phyloP scores from a whole-genome alignment of 352 stramenopile species.

The Phytophthora fragariaefolia region DNA sequence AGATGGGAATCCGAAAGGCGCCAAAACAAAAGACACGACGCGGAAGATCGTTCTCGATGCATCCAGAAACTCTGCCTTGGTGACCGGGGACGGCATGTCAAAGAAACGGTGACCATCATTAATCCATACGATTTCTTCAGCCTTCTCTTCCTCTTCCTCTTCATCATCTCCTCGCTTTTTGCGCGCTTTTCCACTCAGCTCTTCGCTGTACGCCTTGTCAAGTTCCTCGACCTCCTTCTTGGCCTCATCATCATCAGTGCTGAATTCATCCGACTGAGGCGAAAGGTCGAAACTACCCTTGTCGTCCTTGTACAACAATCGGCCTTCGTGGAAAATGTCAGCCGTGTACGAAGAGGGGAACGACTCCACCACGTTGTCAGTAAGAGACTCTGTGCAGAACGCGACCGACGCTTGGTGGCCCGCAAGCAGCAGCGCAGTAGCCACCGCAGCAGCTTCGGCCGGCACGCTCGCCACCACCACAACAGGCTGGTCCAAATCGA shows the following conservation, averaged over 20 bases:
- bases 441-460: constrained; percentile 66
- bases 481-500: constrained; percentile 47
- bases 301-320: constrained; percentile 52
- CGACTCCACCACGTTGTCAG: constrained; percentile 42
- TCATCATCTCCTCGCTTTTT: constrained; percentile 33
- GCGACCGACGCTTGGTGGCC: constrained; percentile 43
- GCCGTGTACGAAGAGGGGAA: constrained; percentile 47
- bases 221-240: constrained; percentile 37
- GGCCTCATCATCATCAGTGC: constrained; percentile 1
- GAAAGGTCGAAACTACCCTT: constrained; percentile 72
- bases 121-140: constrained; percentile 57
- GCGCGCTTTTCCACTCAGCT: constrained; percentile 47
- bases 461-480: constrained; percentile 54
- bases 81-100: constrained; percentile 79
- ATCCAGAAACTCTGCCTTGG: constrained; percentile 70
- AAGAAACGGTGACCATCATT: constrained; percentile 73
- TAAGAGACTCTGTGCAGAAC: constrained; percentile 51
- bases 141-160: constrained; percentile 30
- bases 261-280: constrained; percentile 18
- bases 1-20: constrained; percentile 77
- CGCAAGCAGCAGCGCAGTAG: constrained; percentile 56
- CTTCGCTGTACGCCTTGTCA: constrained; percentile 53
- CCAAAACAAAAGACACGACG: constrained; percentile 82
- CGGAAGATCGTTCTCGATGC: constrained; percentile 75
- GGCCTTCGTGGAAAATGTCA: constrained; percentile 53